These are phyloP conservation scores for Primulina huaijiensis DNA, from an alignment of 257 asterid species.

Conservation along the genomic window DNA sequence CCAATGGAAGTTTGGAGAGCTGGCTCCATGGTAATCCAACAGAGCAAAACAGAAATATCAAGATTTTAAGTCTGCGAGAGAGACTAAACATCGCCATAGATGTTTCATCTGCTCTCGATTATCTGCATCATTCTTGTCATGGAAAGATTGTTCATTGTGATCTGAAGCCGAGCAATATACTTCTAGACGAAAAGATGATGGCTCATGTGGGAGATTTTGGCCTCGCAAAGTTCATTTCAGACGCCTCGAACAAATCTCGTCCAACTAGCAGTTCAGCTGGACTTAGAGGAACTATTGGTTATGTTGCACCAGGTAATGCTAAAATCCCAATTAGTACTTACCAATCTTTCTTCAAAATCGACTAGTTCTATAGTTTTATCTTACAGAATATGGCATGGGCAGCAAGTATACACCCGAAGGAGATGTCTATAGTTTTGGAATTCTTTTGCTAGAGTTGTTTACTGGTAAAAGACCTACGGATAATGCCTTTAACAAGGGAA, in stretches of 20 bases:
- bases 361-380: not conserved
- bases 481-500: slow-evolving; percentile 22
- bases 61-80: slow-evolving; percentile 9
- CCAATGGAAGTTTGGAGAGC: slow-evolving; percentile 32
- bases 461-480: slow-evolving; percentile 38
- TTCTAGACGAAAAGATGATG: slow-evolving; percentile 27
- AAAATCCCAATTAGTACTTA: not conserved
- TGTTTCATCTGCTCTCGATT: slow-evolving; percentile 26
- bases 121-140: slow-evolving; percentile 32
- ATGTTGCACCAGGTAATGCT: slow-evolving; percentile 36
- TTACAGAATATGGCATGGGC: slow-evolving; percentile 38
- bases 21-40: slow-evolving; percentile 30
- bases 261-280: slow-evolving; percentile 20
- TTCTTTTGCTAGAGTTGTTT: slow-evolving; percentile 38
- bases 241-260: slow-evolving; percentile 11
- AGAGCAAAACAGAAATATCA: not conserved
- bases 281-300: slow-evolving; percentile 33
- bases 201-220: slow-evolving; percentile 37
- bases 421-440: slow-evolving; percentile 39
- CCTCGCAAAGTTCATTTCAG: slow-evolving; percentile 29
- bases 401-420: slow-evolving; percentile 29
- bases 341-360: not conserved
- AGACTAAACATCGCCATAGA: slow-evolving; percentile 22
- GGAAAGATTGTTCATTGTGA: slow-evolving; percentile 31
- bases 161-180: slow-evolving; percentile 39